Percentiles rank a stretch among this genome's conserved stretches.
Conservation (phyloP, 192 early-diverging fungal species). For the Coemansia sp. region DNA sequence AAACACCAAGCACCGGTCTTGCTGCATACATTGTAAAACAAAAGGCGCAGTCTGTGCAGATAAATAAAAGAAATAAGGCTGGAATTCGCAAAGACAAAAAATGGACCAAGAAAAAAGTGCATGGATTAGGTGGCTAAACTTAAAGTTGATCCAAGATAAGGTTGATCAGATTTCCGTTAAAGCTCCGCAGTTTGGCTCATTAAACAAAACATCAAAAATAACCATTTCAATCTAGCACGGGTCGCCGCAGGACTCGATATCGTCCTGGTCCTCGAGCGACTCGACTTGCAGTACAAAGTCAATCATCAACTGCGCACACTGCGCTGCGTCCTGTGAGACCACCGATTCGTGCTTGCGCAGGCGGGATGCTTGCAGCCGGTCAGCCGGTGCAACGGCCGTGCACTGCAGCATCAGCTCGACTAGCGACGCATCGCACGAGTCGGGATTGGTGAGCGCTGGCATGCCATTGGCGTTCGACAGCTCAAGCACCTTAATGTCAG, state of each 20-base stretch:
- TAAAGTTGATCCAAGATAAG: background rate
- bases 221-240: background rate
- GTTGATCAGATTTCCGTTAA: background rate
- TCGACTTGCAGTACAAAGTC: slow-evolving; percentile 51
- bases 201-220: background rate
- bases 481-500: slow-evolving; percentile 52
- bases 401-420: slow-evolving; percentile 43
- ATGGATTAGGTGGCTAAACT: background rate
- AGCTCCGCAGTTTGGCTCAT: too few relatives aligned
- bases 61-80: background rate
- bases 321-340: slow-evolving; percentile 21
- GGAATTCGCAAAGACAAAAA: background rate
- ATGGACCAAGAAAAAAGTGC: background rate
- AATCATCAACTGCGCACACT: slow-evolving; percentile 46
- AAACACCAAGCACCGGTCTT: background rate
- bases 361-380: slow-evolving; percentile 34
- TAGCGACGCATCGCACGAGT: slow-evolving; percentile 28
- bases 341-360: slow-evolving; percentile 52
- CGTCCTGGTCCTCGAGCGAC: slow-evolving; percentile 45
- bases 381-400: slow-evolving; percentile 21
- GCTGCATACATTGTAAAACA: background rate
- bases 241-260: slow-evolving; percentile 13
- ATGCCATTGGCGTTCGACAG: slow-evolving; percentile 52
- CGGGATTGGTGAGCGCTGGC: slow-evolving; percentile 24
- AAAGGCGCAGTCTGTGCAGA: background rate